These are phyloP conservation scores for Colletotrichum cereale DNA, from an alignment of 2,329 filamentous ascomycete species.

Conservation along the genomic window DNA sequence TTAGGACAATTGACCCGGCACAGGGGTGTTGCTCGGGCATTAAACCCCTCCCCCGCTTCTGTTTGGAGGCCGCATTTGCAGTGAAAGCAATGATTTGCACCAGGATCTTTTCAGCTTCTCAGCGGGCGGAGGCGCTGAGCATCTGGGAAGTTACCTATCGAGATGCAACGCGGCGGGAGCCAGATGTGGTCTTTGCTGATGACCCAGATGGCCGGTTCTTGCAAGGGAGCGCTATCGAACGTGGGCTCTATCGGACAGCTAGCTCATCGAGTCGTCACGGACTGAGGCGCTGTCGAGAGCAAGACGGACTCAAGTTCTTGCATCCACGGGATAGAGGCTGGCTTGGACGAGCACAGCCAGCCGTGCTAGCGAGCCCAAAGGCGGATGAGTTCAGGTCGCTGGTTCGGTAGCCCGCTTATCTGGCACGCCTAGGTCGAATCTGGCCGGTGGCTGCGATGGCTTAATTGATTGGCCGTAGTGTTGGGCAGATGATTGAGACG, in stretches of 20 bases:
- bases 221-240: not conserved
- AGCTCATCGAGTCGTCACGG: constrained; percentile 8
- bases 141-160: not conserved
- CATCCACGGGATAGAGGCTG: constrained; percentile 14
- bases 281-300: not conserved
- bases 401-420: not conserved
- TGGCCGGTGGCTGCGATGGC: not conserved
- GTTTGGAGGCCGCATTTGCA: constrained; percentile 17
- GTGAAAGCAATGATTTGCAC: constrained; percentile 27
- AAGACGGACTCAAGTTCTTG: not conserved
- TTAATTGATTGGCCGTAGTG: constrained; percentile 6
- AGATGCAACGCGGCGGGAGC: not conserved
- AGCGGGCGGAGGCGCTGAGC: not conserved
- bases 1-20: not conserved
- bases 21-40: constrained; percentile 8
- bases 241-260: not conserved
- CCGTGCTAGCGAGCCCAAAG: constrained; percentile 2
- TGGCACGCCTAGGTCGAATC: not conserved
- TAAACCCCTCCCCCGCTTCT: not conserved
- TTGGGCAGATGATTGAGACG: constrained; percentile 9
- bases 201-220: not conserved
- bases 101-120: constrained; percentile 11
- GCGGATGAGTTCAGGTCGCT: not conserved
- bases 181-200: constrained; percentile 3
- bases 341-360: constrained; percentile 11